Base-by-base conservation (phyloP, 441 rosid genomes). In the Adansonia grandidieri region DNA sequence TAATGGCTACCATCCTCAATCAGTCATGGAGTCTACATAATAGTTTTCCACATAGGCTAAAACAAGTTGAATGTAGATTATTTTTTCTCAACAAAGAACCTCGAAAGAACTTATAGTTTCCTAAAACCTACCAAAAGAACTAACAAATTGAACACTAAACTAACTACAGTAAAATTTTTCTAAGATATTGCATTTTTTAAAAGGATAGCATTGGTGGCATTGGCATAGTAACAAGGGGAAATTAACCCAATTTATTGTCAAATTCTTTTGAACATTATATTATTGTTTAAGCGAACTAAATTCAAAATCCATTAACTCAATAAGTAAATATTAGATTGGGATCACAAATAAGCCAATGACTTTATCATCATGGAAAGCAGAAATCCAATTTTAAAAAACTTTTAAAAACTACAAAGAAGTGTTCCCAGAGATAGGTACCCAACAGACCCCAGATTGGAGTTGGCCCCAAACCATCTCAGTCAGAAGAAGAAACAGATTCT, bases 401-500 rank as follows among this genome's bases (percentile, higher is more conserved):
- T 17, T 66, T 7, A 71, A 24, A 20, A 73, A 73, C 53, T 57
- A 17, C 11, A 73, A 19, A 17, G 17, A 50, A 42, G 6, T 11
- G 51, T 56, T 75, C 28, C 15, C 70, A n/a, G 1, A 47, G 28
- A 73, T 73, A 53, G 77, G 28, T 63, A 78, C 64, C 71, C 47
- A 73, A 48, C 28, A 67, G 71, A 44, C 28, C 71, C 53, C 53
- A 67, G 53, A 66, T 67, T 42, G 50, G 4, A 66, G 53, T 42
- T 10, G 19, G 2, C 13, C 5, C 20, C 51, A 47, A 67, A 67
- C 19, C 15, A 67, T 9, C 28, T 67, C 71, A 67, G 50, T 67
- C 71, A 67, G 71, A 42, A 42, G 70, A n/a, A 9, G 82, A 82
- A 2, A 9, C 5, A 0, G 53, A 58, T n/a, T 76, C 81, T 1